These are phyloP conservation scores for Phytophthora idaei DNA, from an alignment of 352 stramenopile genomes.

Conservation along the genomic window DNA sequence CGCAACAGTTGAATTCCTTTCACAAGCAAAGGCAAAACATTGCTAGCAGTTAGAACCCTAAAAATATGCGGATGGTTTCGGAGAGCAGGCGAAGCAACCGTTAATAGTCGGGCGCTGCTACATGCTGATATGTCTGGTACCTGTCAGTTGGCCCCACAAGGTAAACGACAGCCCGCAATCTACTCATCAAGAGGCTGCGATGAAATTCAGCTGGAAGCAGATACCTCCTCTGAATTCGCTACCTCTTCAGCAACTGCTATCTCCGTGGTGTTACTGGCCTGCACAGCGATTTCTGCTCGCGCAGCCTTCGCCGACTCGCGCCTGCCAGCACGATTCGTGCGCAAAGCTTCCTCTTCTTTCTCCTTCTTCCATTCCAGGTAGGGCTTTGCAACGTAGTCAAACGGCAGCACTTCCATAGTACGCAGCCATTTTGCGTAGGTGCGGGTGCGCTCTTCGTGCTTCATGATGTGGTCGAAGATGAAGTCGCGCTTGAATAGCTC, in stretches of 20 bases:
- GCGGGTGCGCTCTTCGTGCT: conserved; percentile 73
- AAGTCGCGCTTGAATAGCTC: conserved; percentile 81
- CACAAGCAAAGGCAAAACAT: conserved; percentile 20
- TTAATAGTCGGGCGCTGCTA: background rate
- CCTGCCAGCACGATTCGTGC: conserved; percentile 47
- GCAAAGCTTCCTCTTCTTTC: conserved; percentile 64
- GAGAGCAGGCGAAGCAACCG: background rate
- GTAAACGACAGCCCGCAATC: background rate
- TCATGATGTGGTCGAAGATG: conserved; percentile 88
- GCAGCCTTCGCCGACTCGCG: conserved; percentile 45
- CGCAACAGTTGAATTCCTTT: conserved; percentile 7
- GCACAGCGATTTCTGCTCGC: conserved; percentile 18
- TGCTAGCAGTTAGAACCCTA: conserved; percentile 28
- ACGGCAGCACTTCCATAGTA: conserved; percentile 70
- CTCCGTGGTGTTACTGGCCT: conserved; percentile 1
- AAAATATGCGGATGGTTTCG: conserved; percentile 35
- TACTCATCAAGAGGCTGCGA: conserved; percentile 8
- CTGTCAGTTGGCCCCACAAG: background rate
- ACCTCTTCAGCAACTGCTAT: conserved; percentile 1
- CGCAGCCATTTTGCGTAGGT: conserved; percentile 87
- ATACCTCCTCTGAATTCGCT: background rate
- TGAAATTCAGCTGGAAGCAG: conserved; percentile 13
- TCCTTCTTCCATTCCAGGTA: conserved; percentile 76
- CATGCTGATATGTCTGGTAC: background rate
- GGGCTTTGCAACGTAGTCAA: conserved; percentile 65